Evolutionary conservation across 176 grass and related monocot species (phyloP).

Genomic region (Rhynchospora breviuscula): DNA sequence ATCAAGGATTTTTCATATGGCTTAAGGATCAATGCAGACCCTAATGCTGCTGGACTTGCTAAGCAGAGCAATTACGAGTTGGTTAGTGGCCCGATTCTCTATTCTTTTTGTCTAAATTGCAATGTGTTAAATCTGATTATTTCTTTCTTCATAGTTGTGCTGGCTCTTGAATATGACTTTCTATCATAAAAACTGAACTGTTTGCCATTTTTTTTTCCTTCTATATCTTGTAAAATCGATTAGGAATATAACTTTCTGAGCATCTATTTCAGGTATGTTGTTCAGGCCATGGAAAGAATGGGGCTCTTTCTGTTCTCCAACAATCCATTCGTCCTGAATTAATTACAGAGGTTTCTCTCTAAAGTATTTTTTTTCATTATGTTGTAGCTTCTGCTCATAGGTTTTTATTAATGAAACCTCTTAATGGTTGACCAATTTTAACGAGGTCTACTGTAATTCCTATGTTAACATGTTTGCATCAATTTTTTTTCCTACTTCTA

Average conservation of each 20-base stretch:
- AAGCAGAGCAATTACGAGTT: constrained; percentile 98
- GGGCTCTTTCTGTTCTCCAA: constrained; percentile 74
- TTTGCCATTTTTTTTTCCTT: not conserved
- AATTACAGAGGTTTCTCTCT: constrained; percentile 67
- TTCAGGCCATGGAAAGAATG: constrained; percentile 98
- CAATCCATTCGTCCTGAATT: constrained; percentile 96
- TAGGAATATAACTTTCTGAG: not conserved
- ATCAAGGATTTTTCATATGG: constrained; percentile 93
- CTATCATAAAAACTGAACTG: constrained; percentile 16
- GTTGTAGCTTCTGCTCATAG: not conserved
- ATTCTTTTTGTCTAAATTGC: not conserved
- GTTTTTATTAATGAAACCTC: not conserved
- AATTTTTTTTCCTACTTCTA: constrained; percentile 37
- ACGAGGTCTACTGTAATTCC: not conserved
- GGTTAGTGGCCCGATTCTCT: constrained; percentile 42
- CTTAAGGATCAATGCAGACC: constrained; percentile 79
- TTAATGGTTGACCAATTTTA: not conserved
- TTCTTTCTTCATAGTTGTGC: not conserved
- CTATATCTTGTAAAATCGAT: constrained; percentile 31
- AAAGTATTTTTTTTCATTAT: not conserved
- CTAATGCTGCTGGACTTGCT: constrained; percentile 64
- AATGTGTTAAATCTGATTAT: constrained; percentile 4
- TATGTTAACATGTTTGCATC: constrained; percentile 9
- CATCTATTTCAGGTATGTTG: constrained; percentile 77
- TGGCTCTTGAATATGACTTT: not conserved